Evolutionary conservation across 2,329 filamentous ascomycete species (phyloP).

Genomic region (Colletotrichum brevisporum): DNA sequence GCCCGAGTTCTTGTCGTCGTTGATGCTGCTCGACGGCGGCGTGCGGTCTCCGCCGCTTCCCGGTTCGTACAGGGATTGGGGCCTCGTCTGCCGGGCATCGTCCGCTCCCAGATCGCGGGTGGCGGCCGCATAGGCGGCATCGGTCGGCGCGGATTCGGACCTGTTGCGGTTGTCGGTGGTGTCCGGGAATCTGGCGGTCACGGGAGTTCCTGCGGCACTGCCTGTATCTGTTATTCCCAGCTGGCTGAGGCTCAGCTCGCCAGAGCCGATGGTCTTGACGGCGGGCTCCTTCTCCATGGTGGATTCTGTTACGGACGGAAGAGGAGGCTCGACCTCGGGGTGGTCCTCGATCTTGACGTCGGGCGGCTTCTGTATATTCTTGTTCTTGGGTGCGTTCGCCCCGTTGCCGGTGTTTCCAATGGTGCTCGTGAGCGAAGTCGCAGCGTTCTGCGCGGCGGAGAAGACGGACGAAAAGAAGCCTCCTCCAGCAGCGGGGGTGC

Average conservation of each 20-base stretch:
- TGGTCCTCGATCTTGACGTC: constrained; percentile 51
- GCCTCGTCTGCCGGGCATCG: constrained; percentile 52
- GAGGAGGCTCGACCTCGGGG: constrained; percentile 60
- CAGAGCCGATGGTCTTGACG: constrained; percentile 89
- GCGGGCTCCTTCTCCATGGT: constrained; percentile 75
- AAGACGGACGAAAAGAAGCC: constrained; percentile 96
- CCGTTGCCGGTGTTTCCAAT: constrained; percentile 76
- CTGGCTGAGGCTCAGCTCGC: constrained; percentile 90
- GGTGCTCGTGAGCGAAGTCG: constrained; percentile 79
- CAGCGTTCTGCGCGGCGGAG: constrained; percentile 93
- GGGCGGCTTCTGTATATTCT: constrained; percentile 52
- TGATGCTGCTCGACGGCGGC: constrained; percentile 74
- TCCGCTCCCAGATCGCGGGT: constrained; percentile 55
- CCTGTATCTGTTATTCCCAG: constrained; percentile 81
- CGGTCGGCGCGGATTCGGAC: constrained; percentile 72
- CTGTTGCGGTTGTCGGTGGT: constrained; percentile 61
- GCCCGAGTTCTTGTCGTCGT: constrained; percentile 71
- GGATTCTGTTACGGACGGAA: constrained; percentile 42
- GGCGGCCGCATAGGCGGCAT: constrained; percentile 49
- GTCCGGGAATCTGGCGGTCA: constrained; percentile 69
- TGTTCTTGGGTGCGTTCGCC: constrained; percentile 56
- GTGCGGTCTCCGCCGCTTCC: constrained; percentile 70
- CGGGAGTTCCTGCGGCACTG: constrained; percentile 68
- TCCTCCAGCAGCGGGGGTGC: constrained; percentile 68
- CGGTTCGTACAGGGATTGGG: constrained; percentile 67